These are phyloP conservation scores for Hypsizygus marmoreus DNA, from an alignment of 768 basidiomycete species.

Conservation along the genomic window DNA sequence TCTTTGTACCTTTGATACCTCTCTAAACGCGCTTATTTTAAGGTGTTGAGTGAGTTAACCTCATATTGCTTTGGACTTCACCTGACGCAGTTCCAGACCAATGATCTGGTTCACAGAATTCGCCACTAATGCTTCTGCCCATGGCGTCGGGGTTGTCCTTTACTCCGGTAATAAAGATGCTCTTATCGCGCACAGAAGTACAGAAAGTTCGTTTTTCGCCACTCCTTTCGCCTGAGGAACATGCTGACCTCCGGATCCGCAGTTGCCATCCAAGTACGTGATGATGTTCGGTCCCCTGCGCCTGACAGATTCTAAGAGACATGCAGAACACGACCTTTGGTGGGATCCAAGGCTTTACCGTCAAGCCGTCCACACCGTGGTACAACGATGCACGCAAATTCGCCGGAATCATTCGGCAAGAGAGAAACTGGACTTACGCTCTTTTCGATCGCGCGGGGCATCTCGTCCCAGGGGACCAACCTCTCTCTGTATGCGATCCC, in stretches of 20 bases:
- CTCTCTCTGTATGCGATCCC: conserved; percentile 35
- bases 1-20: background rate
- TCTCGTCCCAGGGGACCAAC: conserved; percentile 36
- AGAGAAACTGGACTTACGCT: conserved; percentile 64
- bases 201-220: conserved; percentile 49
- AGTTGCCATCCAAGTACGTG: conserved; percentile 58
- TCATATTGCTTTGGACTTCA: background rate
- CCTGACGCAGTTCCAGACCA: conserved; percentile 40
- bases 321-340: conserved; percentile 76
- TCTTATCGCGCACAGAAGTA: conserved; percentile 61
- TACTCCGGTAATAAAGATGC: conserved; percentile 74
- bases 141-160: conserved; percentile 53
- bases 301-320: conserved; percentile 9
- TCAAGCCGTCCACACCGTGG: conserved; percentile 71
- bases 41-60: conserved; percentile 36
- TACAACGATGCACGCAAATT: conserved; percentile 56
- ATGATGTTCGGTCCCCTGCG: background rate
- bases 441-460: conserved; percentile 45
- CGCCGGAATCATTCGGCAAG: conserved; percentile 74
- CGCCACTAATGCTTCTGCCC: conserved; percentile 62
- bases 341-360: conserved; percentile 73
- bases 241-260: conserved; percentile 28
- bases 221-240: background rate
- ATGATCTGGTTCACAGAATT: conserved; percentile 66
- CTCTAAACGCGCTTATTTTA: background rate